Percentiles rank a stretch among this genome's conserved stretches.
phyloP scores from a whole-genome alignment of 345 rosid genomes.

The Syzygium oleosum region DNA sequence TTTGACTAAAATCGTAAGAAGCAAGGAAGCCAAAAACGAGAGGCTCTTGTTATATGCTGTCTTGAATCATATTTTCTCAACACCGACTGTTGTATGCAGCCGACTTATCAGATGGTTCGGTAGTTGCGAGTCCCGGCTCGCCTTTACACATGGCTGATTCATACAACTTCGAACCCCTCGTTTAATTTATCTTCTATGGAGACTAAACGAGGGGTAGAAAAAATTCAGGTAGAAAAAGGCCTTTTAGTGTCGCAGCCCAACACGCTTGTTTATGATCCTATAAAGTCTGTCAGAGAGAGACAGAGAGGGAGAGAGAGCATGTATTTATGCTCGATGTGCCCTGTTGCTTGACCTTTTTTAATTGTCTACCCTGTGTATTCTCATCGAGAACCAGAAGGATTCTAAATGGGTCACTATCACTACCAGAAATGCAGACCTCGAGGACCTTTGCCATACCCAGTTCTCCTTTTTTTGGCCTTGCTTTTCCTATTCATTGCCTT shows the following conservation, averaged over 20 bases:
- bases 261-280: background rate
- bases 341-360: background rate
- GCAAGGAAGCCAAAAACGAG: background rate
- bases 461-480: constrained; percentile 33
- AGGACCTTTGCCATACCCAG: constrained; percentile 21
- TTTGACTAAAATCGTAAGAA: background rate
- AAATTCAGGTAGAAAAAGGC: background rate
- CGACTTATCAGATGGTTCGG: background rate
- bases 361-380: background rate
- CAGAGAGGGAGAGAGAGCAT: background rate
- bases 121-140: background rate
- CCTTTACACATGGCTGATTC: background rate
- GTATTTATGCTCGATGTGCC: background rate
- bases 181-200: background rate
- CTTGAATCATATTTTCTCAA: background rate
- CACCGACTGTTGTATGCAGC: background rate
- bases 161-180: background rate
- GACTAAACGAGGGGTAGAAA: too few species aligned
- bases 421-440: constrained; percentile 4
- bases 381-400: background rate
- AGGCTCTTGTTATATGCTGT: background rate
- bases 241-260: background rate
- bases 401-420: constrained; percentile 7
- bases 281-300: background rate
- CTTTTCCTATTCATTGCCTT: constrained; percentile 25